Conservation (phyloP, 805 yeast genomes). For the Wickerhamomyces mucosus region DNA sequence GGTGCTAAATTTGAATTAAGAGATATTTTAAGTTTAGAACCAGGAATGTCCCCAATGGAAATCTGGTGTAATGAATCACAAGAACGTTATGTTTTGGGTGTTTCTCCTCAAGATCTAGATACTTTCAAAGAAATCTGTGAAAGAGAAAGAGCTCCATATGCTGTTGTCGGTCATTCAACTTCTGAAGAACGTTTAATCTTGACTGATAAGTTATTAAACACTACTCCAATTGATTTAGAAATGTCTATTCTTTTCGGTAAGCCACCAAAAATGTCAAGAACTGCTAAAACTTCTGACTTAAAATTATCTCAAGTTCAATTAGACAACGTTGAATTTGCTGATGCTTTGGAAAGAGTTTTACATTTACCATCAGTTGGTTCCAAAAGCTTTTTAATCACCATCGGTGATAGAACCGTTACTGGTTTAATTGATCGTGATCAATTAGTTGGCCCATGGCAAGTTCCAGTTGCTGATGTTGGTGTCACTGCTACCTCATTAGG, state of each 20-base stretch:
- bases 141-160: constrained; percentile 94
- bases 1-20: constrained; percentile 93
- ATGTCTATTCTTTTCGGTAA: constrained; percentile 94
- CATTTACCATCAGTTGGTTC: constrained; percentile 92
- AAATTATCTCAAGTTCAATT: constrained; percentile 30
- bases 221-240: constrained; percentile 89
- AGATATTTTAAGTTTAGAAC: constrained; percentile 82
- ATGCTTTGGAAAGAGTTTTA: constrained; percentile 74
- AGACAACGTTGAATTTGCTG: constrained; percentile 34
- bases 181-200: constrained; percentile 74
- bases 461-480: constrained; percentile 97
- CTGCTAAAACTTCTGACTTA: constrained; percentile 54
- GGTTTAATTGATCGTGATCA: constrained; percentile 97
- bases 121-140: constrained; percentile 71
- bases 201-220: constrained; percentile 65
- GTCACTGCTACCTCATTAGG: constrained; percentile 90
- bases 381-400: constrained; percentile 89
- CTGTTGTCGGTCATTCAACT: constrained; percentile 93
- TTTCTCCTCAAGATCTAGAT: constrained; percentile 66
- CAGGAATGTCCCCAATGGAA: constrained; percentile 99
- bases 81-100: constrained; percentile 94
- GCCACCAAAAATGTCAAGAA: constrained; percentile 89
- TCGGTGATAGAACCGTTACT: constrained; percentile 96
- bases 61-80: constrained; percentile 99
- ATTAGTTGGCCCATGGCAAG: constrained; percentile 99